phyloP scores from a whole-genome alignment of 2,329 filamentous ascomycete genomes.

The Colletotrichum lentis region DNA sequence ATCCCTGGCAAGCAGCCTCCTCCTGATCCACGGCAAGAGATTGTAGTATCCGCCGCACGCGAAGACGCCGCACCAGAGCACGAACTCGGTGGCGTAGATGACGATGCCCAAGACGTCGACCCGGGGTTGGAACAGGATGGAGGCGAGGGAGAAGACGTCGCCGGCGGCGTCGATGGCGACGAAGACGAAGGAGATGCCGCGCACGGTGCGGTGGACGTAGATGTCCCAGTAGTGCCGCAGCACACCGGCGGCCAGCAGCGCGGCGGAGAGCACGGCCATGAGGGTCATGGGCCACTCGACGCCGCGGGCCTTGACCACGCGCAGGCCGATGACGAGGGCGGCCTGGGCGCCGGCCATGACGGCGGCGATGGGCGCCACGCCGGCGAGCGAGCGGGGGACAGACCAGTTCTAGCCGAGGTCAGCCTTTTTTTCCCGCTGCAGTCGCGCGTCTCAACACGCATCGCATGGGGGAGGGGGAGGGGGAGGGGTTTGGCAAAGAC shows the following conservation, averaged over 20 bases:
- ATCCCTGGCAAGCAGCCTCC: conserved; percentile 43
- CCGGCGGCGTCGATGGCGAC: conserved; percentile 74
- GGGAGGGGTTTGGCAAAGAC: conserved; percentile 12
- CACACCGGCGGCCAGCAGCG: conserved; percentile 71
- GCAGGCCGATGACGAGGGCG: conserved; percentile 66
- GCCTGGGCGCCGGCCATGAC: conserved; percentile 68
- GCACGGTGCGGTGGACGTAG: conserved; percentile 69
- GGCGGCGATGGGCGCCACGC: conserved; percentile 60
- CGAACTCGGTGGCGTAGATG: conserved; percentile 72
- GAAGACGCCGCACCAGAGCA: conserved; percentile 73
- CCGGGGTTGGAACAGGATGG: conserved; percentile 67
- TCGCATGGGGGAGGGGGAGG: neutral
- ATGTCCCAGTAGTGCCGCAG: conserved; percentile 76
- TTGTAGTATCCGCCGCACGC: conserved; percentile 72
- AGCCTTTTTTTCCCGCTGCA: neutral
- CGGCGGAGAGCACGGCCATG: conserved; percentile 72
- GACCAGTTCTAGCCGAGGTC: conserved; percentile 58
- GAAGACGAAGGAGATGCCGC: conserved; percentile 77
- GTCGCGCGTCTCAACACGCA: too few relatives aligned
- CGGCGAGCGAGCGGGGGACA: conserved; percentile 55
- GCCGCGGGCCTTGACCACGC: conserved; percentile 52
- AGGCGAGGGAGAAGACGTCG: conserved; percentile 72
- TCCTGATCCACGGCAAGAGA: conserved; percentile 63
- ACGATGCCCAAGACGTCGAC: conserved; percentile 69
- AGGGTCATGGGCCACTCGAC: conserved; percentile 69